Evolutionary conservation across 106 monocot genomes (phyloP).

Genomic region (Dendrobium chrysotoxum): DNA sequence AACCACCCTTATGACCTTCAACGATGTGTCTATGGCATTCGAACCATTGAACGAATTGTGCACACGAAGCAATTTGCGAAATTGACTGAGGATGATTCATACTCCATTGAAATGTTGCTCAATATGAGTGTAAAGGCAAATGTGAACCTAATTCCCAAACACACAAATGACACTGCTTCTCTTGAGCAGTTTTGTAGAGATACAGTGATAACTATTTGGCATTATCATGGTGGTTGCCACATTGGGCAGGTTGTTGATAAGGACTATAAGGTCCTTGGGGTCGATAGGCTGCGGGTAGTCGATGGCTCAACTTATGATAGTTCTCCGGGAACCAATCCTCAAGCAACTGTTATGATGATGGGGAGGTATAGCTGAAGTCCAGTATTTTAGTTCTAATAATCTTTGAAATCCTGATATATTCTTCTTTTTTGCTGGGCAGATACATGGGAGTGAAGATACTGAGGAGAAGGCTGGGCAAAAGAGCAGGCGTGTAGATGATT

Average conservation of each 20-base stretch:
- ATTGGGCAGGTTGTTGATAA: conserved; percentile 51
- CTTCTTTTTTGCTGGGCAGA: conserved; percentile 14
- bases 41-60: conserved; percentile 37
- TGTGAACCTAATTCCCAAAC: conserved; percentile 64
- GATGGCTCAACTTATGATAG: conserved; percentile 43
- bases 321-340: conserved; percentile 74
- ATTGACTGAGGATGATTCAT: conserved; percentile 20
- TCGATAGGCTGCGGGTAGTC: conserved; percentile 35
- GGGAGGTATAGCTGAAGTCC: conserved; percentile 31
- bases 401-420: neutral
- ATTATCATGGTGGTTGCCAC: conserved; percentile 75
- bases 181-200: conserved; percentile 64
- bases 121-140: conserved; percentile 57
- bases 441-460: conserved; percentile 60
- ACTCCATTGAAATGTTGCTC: conserved; percentile 29
- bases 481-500: conserved; percentile 12
- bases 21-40: conserved; percentile 44
- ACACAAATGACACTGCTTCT: conserved; percentile 49
- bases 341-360: conserved; percentile 68
- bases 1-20: conserved; percentile 43
- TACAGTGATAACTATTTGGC: conserved; percentile 73
- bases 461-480: conserved; percentile 29
- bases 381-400: neutral
- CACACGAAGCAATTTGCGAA: conserved; percentile 30
- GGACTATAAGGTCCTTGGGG: conserved; percentile 36